Evolutionary conservation across 345 rosid species (phyloP).

Genomic region (Iberis pinnata): DNA sequence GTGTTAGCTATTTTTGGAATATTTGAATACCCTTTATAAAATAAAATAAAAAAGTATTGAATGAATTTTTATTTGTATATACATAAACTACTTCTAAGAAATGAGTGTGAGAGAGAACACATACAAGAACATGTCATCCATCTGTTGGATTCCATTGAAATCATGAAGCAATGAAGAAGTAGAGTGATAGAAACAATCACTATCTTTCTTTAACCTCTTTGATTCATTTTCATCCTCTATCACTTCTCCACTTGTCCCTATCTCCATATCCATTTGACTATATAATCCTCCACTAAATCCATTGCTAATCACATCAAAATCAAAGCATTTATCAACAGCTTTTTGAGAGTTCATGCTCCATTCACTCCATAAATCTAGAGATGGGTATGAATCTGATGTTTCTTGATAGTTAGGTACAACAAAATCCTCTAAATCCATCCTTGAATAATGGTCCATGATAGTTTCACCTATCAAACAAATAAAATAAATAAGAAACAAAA

Average conservation of each 20-base stretch:
- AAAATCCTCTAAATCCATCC: constrained; percentile 22
- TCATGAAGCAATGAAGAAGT: constrained; percentile 32
- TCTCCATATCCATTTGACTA: too few species aligned
- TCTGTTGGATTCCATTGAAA: constrained; percentile 42
- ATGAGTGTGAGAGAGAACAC: neutral
- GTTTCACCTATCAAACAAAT: constrained; percentile 7
- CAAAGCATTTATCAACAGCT: constrained; percentile 26
- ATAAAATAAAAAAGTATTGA: too few species aligned
- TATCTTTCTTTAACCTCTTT: constrained; percentile 15
- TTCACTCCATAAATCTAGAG: constrained; percentile 28
- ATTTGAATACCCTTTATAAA: too few species aligned
- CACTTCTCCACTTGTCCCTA: constrained; percentile 15
- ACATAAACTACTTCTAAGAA: too few species aligned
- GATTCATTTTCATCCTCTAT: constrained; percentile 9
- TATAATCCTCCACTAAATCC: constrained; percentile 32
- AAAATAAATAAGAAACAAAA: constrained; percentile 5
- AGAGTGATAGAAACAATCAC: constrained; percentile 5
- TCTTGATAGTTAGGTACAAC: constrained; percentile 32
- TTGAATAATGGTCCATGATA: constrained; percentile 27
- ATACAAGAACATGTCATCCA: constrained; percentile 79
- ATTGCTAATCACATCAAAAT: constrained; percentile 29
- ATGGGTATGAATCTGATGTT: constrained; percentile 27
- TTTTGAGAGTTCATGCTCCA: constrained; percentile 25
- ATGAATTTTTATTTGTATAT: too few species aligned
- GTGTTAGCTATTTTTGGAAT: too few species aligned